phyloP scores from a whole-genome alignment of 176 grass and related monocot species.

The Neostapfia colusana region DNA sequence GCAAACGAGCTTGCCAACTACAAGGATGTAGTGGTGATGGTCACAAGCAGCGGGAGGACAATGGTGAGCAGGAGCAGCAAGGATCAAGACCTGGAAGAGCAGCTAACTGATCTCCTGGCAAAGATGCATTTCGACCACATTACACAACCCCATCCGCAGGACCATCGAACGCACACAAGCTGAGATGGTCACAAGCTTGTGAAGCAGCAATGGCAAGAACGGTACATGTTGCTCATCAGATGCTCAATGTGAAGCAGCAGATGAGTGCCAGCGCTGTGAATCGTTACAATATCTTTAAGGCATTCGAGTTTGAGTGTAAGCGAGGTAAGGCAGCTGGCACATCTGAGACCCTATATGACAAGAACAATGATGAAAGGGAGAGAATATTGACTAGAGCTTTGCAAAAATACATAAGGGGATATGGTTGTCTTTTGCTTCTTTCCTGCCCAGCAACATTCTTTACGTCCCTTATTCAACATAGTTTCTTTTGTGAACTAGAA shows the following conservation, averaged over 20 bases:
- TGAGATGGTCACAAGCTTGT: background rate
- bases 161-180: background rate
- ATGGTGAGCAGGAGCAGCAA: constrained; percentile 40
- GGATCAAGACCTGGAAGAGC: constrained; percentile 51
- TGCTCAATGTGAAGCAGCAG: background rate
- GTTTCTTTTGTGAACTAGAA: too few species aligned
- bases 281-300: background rate
- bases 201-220: too few species aligned
- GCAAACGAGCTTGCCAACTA: constrained; percentile 64
- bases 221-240: background rate
- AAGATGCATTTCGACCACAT: constrained; percentile 47
- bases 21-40: constrained; percentile 53
- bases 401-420: too few species aligned
- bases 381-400: too few species aligned
- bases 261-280: background rate
- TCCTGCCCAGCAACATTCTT: too few species aligned
- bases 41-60: constrained; percentile 46
- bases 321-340: background rate
- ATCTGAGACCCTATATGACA: background rate
- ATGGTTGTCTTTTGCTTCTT: too few species aligned
- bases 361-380: background rate
- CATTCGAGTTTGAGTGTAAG: background rate
- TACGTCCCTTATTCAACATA: too few species aligned
- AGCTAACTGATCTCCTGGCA: constrained; percentile 32
- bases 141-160: background rate